Percentiles rank a stretch among this genome's conserved stretches.
Conservation (phyloP, 129 eudicot genomes). For the Pittosporum tobira region DNA sequence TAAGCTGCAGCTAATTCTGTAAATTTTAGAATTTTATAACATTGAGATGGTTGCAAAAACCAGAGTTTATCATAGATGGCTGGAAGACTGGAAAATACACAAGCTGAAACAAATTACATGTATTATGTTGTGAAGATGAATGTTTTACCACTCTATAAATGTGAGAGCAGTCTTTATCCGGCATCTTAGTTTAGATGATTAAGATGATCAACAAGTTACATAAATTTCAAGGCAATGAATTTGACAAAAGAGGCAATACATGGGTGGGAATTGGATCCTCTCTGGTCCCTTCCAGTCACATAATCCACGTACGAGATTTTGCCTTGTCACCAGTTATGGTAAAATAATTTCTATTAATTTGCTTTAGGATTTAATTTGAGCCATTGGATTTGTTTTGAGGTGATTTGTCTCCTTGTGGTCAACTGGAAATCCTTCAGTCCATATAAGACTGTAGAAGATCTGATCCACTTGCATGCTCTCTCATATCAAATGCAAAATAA, state of each 20-base stretch:
- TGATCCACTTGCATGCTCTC: no score
- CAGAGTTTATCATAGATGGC: no score
- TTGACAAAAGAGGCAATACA: background rate
- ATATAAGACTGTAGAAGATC: no score
- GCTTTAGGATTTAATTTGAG: no score
- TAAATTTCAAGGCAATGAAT: no score
- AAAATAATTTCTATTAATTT: no score
- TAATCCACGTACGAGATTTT: no score
- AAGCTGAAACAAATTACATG: background rate
- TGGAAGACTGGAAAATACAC: no score
- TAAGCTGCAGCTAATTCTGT: slow-evolving; percentile 6
- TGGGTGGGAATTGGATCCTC: background rate
- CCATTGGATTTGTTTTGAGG: no score
- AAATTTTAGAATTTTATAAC: background rate
- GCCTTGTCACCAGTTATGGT: background rate
- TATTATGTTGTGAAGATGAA: background rate
- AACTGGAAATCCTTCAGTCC: no score
- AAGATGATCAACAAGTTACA: background rate
- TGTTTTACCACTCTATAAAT: background rate
- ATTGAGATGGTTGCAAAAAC: background rate
- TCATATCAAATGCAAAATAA: no score
- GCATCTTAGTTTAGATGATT: background rate
- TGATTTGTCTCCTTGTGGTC: no score
- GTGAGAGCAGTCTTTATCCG: background rate
- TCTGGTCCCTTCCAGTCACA: background rate